These are phyloP conservation scores for Candida xiaguanensis DNA, from an alignment of 805 yeast species.

Conservation along the genomic window DNA sequence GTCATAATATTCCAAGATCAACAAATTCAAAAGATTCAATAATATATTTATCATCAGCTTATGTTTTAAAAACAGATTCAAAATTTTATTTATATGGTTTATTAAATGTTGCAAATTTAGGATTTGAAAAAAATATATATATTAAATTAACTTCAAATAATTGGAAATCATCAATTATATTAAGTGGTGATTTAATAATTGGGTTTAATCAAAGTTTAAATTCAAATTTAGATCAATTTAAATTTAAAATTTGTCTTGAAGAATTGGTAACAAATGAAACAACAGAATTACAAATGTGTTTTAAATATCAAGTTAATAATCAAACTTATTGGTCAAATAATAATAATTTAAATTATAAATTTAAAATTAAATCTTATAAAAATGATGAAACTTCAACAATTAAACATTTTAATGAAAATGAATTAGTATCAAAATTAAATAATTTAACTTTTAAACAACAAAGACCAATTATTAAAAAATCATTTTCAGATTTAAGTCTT, in stretches of 20 bases:
- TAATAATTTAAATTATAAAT: slow-evolving; percentile 28
- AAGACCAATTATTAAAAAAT: slow-evolving; percentile 7
- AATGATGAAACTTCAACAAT: background rate
- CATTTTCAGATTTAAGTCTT: slow-evolving; percentile 9
- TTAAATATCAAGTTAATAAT: slow-evolving; percentile 28
- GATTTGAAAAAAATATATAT: slow-evolving; percentile 31
- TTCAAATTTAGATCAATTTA: slow-evolving; percentile 43
- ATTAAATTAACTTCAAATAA: slow-evolving; percentile 49
- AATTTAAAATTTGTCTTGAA: slow-evolving; percentile 45
- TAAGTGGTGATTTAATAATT: slow-evolving; percentile 18
- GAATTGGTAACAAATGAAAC: slow-evolving; percentile 6
- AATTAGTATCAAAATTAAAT: slow-evolving; percentile 18
- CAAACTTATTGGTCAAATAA: slow-evolving; percentile 38
- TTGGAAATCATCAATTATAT: slow-evolving; percentile 37
- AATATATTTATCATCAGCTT: slow-evolving; percentile 8
- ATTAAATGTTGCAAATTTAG: slow-evolving; percentile 31
- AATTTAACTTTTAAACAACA: slow-evolving; percentile 5
- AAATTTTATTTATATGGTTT: slow-evolving; percentile 16
- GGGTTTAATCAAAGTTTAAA: slow-evolving; percentile 9
- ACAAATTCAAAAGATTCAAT: background rate
- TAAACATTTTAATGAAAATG: slow-evolving; percentile 17
- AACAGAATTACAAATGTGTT: slow-evolving; percentile 32
- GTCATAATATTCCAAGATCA: slow-evolving; percentile 10
- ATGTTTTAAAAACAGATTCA: slow-evolving; percentile 8
- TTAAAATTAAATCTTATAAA: slow-evolving; percentile 14